Percentiles rank a stretch among this genome's conserved stretches.
Evolutionary conservation across 179 eudicot genomes (phyloP).

Genomic region (Beta macrorhiza): DNA sequence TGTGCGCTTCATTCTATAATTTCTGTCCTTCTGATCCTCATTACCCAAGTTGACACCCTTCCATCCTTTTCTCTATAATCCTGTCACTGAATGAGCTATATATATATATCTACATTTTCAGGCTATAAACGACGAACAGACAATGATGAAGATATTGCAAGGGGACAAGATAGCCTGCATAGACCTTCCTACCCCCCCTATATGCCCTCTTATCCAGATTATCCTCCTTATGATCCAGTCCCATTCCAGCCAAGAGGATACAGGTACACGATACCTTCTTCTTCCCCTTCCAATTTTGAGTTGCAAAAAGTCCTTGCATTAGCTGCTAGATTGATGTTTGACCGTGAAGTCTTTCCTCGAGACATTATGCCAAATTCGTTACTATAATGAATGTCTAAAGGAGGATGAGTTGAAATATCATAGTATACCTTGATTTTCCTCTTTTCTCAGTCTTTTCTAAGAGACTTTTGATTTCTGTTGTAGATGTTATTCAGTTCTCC

Average conservation of each 20-base stretch:
- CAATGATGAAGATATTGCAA: slow-evolving; percentile 55
- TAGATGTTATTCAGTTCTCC: neutral
- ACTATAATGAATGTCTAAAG: neutral
- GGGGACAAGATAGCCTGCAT: slow-evolving; percentile 49
- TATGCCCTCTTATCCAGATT: slow-evolving; percentile 67
- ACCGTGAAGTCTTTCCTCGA: neutral
- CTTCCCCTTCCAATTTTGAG: neutral
- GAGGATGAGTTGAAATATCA: neutral
- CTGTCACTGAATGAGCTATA: slow-evolving; percentile 6
- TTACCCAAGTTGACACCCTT: neutral
- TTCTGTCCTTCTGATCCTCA: neutral
- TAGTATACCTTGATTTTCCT: neutral
- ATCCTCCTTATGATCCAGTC: slow-evolving; percentile 62
- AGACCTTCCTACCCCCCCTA: slow-evolving; percentile 45
- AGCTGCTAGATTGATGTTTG: neutral
- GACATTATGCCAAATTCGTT: neutral
- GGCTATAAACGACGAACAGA: slow-evolving; percentile 51
- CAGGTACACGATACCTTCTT: slow-evolving; percentile 43
- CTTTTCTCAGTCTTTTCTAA: neutral
- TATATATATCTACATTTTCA: slow-evolving; percentile 32
- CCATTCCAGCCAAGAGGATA: slow-evolving; percentile 54
- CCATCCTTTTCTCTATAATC: neutral
- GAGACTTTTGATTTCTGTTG: neutral
- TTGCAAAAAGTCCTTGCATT: neutral
- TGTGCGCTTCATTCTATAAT: neutral